Conservation (phyloP, 1,284 basidiomycete genomes). For the Fomitopsis pinicola region DNA sequence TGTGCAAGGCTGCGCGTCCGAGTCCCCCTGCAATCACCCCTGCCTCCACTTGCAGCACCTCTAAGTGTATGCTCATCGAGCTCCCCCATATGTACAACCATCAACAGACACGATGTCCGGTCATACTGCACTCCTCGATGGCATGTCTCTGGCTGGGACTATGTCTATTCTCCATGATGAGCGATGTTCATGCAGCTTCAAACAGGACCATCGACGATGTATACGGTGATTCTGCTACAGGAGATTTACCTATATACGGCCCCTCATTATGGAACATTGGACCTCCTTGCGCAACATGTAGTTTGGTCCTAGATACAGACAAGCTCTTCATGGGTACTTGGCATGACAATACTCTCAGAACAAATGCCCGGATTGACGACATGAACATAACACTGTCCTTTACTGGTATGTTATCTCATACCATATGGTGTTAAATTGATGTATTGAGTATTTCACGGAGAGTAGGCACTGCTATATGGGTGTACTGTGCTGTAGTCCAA, state of each 20-base stretch:
- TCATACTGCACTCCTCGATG: background rate
- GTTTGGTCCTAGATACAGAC: background rate
- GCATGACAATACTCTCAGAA: background rate
- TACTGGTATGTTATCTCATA: background rate
- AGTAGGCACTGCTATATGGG: background rate
- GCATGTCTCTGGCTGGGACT: background rate
- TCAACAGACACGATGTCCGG: no score
- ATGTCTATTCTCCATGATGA: background rate
- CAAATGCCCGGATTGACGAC: background rate
- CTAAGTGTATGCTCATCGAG: no score
- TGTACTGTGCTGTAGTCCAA: background rate
- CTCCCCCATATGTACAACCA: no score
- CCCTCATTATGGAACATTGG: background rate
- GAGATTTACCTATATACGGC: background rate
- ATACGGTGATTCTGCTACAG: background rate
- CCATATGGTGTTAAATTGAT: no score
- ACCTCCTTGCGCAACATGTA: background rate
- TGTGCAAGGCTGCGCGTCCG: no score
- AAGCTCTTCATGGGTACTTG: background rate
- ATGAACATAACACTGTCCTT: background rate
- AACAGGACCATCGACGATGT: background rate
- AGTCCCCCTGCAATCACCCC: no score
- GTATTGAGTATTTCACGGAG: conserved; percentile 8
- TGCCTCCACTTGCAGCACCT: no score
- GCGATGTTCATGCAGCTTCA: background rate